A percentile compares a stretch with the other conserved stretches of the same genome.
Conservation (phyloP, 768 basidiomycete species). For the Clavaria fumosa region DNA sequence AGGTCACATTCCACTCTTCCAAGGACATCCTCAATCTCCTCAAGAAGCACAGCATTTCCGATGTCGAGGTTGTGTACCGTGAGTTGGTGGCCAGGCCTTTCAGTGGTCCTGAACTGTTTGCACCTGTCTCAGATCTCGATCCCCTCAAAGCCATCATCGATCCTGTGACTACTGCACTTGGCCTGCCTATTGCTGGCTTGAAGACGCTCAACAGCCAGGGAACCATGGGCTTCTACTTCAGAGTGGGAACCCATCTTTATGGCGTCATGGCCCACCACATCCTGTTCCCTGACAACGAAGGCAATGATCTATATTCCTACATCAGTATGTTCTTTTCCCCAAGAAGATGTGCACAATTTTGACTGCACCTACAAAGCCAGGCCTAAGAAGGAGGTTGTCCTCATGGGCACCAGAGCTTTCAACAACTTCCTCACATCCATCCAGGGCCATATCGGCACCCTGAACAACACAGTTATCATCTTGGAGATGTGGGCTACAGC, state of each 20-base stretch:
- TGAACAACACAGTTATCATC: slow-evolving; percentile 9
- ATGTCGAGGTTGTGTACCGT: slow-evolving; percentile 25
- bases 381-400: slow-evolving; percentile 22
- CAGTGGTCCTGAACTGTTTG: slow-evolving; percentile 18
- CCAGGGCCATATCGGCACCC: slow-evolving; percentile 16
- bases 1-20: slow-evolving; percentile 17
- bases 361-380: slow-evolving; percentile 14
- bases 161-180: slow-evolving; percentile 21
- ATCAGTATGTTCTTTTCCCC: slow-evolving; percentile 18
- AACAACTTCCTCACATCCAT: slow-evolving; percentile 17
- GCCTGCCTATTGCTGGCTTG: slow-evolving; percentile 21
- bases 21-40: slow-evolving; percentile 20
- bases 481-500: slow-evolving; percentile 13
- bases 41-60: slow-evolving; percentile 15
- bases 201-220: slow-evolving; percentile 20
- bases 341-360: slow-evolving; percentile 16
- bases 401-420: slow-evolving; percentile 22
- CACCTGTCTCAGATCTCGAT: slow-evolving; percentile 16
- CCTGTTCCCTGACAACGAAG: slow-evolving; percentile 14
- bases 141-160: slow-evolving; percentile 22
- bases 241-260: slow-evolving; percentile 17
- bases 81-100: slow-evolving; percentile 15
- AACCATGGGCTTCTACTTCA: slow-evolving; percentile 24
- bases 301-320: slow-evolving; percentile 17
- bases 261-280: slow-evolving; percentile 21